Evolutionary conservation across 2,329 filamentous ascomycete genomes (phyloP).

Genomic region (Pseudogymnoascus sp.): DNA sequence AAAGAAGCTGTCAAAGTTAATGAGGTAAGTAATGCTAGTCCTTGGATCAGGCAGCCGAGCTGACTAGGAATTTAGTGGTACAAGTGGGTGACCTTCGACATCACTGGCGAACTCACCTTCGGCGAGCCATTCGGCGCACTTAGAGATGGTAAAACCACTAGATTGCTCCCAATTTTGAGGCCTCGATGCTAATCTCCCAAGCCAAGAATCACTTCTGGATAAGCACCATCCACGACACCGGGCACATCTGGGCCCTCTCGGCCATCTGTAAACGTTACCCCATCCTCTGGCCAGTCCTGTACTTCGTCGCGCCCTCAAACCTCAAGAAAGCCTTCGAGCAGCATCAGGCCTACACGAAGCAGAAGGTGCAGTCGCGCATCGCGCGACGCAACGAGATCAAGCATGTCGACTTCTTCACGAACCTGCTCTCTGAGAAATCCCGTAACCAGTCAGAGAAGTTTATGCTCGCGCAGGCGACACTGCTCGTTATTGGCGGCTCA

Average conservation of each 20-base stretch:
- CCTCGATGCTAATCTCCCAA: constrained; percentile 20
- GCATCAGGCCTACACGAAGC: background rate
- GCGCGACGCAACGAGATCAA: background rate
- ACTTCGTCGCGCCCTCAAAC: background rate
- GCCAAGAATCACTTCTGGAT: constrained; percentile 23
- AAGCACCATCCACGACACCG: constrained; percentile 16
- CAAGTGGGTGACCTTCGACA: constrained; percentile 45
- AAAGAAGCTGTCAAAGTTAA: constrained; percentile 25
- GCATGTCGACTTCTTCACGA: background rate
- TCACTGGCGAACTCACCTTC: constrained; percentile 52
- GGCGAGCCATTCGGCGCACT: constrained; percentile 28
- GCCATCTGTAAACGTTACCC: background rate
- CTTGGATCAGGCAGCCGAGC: constrained; percentile 23
- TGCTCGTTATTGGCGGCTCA: constrained; percentile 20
- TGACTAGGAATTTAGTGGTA: constrained; percentile 52
- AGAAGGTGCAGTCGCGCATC: background rate
- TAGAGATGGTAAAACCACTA: constrained; percentile 18
- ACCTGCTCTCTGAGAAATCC: background rate
- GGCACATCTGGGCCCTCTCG: background rate
- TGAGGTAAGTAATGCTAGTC: constrained; percentile 23
- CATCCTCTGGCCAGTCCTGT: background rate
- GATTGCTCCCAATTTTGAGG: constrained; percentile 23
- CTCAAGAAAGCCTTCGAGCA: background rate
- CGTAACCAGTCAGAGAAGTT: background rate
- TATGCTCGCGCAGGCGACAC: background rate